A percentile compares a stretch with the other conserved stretches of the same genome.
Conservation (phyloP, 352 stramenopile genomes). For the Thalassiosira oceanica region DNA sequence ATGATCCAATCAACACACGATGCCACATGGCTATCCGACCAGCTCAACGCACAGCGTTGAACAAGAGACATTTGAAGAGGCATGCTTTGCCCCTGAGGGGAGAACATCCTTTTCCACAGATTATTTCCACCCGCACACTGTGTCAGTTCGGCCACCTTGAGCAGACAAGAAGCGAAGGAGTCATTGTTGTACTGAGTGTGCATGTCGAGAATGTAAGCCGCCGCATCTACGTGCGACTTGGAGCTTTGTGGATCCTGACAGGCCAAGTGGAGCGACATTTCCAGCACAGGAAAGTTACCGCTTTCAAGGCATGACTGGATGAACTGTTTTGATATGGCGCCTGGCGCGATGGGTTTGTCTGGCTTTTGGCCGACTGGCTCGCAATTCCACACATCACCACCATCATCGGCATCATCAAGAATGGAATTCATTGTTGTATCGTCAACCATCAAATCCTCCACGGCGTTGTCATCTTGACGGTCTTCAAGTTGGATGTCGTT, state of each 20-base stretch:
- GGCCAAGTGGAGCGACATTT: slow-evolving; percentile 24
- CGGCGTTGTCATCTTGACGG: slow-evolving; percentile 10
- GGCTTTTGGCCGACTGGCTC: not conserved
- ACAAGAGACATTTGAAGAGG: slow-evolving; percentile 43
- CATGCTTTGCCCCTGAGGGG: slow-evolving; percentile 11
- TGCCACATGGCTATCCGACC: slow-evolving; percentile 41
- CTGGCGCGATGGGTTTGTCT: not conserved
- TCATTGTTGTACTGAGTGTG: slow-evolving; percentile 14
- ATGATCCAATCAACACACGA: slow-evolving; percentile 53
- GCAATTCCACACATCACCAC: slow-evolving; percentile 3
- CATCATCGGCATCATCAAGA: too few species aligned
- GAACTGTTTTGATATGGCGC: slow-evolving; percentile 17
- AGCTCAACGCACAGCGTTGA: slow-evolving; percentile 49
- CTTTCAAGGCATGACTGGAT: slow-evolving; percentile 12
- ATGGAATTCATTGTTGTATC: too few species aligned
- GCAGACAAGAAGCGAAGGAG: slow-evolving; percentile 28
- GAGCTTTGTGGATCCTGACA: too few species aligned
- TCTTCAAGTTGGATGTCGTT: not conserved
- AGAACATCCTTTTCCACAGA: slow-evolving; percentile 55
- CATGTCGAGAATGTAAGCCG: not conserved
- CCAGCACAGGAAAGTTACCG: slow-evolving; percentile 19
- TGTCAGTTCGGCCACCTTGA: slow-evolving; percentile 62
- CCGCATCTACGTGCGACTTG: too few species aligned
- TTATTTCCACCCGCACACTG: slow-evolving; percentile 25
- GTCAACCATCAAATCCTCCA: slow-evolving; percentile 2